A percentile compares a stretch with the other conserved stretches of the same genome.
phyloP scores from a whole-genome alignment of 2,329 filamentous ascomycete genomes.

The Nemania sp. region DNA sequence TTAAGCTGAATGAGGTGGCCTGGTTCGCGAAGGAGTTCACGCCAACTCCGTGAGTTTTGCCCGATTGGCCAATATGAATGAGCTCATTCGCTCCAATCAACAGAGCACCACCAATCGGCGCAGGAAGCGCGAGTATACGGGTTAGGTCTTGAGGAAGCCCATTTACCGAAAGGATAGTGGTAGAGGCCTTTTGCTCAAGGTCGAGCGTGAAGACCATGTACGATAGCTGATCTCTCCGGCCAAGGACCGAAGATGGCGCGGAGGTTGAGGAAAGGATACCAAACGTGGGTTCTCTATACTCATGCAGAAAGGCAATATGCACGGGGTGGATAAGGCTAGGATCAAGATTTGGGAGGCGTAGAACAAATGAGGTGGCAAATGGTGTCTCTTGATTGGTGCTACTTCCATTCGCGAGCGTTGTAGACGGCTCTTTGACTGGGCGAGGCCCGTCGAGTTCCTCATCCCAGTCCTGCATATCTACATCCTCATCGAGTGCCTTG shows the following conservation, averaged over 20 bases:
- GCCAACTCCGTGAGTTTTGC: conserved; percentile 87
- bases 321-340: conserved; percentile 85
- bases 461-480: conserved; percentile 91
- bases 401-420: conserved; percentile 48
- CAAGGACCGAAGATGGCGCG: conserved; percentile 74
- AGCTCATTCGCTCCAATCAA: conserved; percentile 87
- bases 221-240: conserved; percentile 80
- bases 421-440: conserved; percentile 52
- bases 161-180: conserved; percentile 83
- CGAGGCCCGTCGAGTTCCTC: conserved; percentile 74
- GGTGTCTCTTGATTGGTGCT: conserved; percentile 65
- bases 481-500: conserved; percentile 79
- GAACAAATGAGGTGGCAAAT: conserved; percentile 89
- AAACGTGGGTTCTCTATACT: conserved; percentile 97
- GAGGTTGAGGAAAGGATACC: conserved; percentile 83
- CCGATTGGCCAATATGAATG: conserved; percentile 93
- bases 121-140: conserved; percentile 77
- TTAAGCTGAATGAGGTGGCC: conserved; percentile 79
- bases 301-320: conserved; percentile 89
- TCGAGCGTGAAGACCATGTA: conserved; percentile 97
- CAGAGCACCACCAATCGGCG: conserved; percentile 85
- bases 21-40: conserved; percentile 89
- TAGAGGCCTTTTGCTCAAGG: conserved; percentile 89
- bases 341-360: conserved; percentile 86
- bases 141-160: conserved; percentile 87